Evolutionary conservation across 176 grass and related monocot species (phyloP).

Genomic region (Zoysia pacifica): DNA sequence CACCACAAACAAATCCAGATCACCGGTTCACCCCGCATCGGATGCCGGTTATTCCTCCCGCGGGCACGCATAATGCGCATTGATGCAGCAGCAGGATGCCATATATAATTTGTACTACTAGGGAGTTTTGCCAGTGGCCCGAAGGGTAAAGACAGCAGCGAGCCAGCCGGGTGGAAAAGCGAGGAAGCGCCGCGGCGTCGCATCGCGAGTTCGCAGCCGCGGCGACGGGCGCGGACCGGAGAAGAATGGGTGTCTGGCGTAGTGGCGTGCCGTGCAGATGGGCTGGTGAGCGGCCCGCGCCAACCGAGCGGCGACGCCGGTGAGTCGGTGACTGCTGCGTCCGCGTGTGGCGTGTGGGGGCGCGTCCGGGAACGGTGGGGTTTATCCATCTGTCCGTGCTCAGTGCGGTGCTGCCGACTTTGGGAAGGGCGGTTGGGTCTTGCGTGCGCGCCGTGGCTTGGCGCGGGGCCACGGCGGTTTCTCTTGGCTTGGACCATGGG

Average conservation of each 20-base stretch:
- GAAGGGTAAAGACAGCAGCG: neutral
- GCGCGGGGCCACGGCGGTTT: neutral
- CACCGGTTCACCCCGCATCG: neutral
- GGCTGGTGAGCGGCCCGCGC: slow-evolving; percentile 24
- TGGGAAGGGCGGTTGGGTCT: neutral
- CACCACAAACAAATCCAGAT: neutral
- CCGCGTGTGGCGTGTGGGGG: no score
- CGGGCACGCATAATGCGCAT: neutral
- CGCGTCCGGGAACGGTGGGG: no score
- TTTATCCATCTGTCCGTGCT: neutral
- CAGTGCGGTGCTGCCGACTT: neutral
- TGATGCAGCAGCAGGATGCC: neutral
- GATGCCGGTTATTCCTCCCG: neutral
- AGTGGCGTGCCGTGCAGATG: neutral
- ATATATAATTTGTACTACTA: no score
- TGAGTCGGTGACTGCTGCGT: no score
- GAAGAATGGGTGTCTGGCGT: neutral
- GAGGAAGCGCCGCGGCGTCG: neutral
- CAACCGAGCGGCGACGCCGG: neutral
- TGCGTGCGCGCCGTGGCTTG: neutral
- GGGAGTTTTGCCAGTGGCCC: neutral
- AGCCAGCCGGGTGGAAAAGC: neutral
- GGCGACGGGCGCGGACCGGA: neutral
- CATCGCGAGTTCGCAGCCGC: no score
- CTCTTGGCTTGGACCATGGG: neutral